Percentiles rank a stretch among this genome's conserved stretches.
These are phyloP conservation scores for Pseudoscleropodium purum DNA, from an alignment of 225 moss, liverwort and hornwort species.

Conservation along the genomic window DNA sequence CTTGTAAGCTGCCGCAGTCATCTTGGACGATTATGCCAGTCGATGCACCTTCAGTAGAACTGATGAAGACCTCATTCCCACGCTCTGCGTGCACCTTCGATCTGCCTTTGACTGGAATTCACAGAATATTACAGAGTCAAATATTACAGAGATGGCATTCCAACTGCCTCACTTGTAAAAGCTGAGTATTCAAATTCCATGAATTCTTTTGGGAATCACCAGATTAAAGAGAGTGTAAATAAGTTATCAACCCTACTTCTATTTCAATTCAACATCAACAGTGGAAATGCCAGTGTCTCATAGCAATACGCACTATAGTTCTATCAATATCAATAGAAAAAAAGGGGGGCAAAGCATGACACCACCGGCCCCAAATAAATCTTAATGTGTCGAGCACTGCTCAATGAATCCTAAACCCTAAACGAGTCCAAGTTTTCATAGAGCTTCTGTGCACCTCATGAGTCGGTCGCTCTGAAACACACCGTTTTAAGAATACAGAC, in stretches of 20 bases:
- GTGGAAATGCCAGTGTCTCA: neutral
- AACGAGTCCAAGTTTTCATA: neutral
- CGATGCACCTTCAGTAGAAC: neutral
- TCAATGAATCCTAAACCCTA: neutral
- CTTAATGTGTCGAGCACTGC: neutral
- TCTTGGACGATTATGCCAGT: neutral
- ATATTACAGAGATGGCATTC: neutral
- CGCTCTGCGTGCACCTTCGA: neutral
- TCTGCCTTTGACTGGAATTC: neutral
- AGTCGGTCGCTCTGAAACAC: neutral
- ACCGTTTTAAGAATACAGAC: neutral
- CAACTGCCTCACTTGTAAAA: neutral
- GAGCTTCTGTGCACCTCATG: neutral
- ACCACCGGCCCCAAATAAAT: too few relatives aligned
- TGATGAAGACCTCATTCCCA: neutral
- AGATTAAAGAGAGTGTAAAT: too few relatives aligned
- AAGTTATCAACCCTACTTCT: neutral
- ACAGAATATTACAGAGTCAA: neutral
- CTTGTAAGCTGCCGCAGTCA: too few relatives aligned
- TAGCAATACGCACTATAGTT: neutral
- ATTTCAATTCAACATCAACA: neutral
- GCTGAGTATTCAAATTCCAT: neutral
- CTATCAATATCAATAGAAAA: neutral
- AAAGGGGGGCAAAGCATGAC: too few relatives aligned
- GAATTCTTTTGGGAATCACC: neutral